Evolutionary conservation across 1,139 yeast genomes (phyloP).

Genomic region (Meyerozyma athensensis): DNA sequence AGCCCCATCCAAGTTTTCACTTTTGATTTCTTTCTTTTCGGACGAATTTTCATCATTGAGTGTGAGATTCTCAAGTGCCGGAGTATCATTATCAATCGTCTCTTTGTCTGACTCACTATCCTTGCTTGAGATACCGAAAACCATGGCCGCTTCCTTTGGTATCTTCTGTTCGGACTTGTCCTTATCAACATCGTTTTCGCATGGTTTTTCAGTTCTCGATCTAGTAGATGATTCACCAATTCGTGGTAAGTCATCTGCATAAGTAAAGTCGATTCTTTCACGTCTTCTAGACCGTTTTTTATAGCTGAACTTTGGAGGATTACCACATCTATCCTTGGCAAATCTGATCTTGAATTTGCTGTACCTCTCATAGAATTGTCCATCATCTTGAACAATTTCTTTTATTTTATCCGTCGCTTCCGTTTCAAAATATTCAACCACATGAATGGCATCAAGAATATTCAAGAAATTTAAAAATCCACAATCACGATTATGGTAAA

Average conservation of each 20-base stretch:
- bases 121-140: conserved; percentile 39
- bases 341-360: conserved; percentile 38
- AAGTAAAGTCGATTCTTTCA: not conserved
- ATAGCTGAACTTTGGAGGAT: conserved; percentile 34
- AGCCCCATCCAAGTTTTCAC: conserved; percentile 3
- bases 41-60: conserved; percentile 4
- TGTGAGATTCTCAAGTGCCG: conserved; percentile 38
- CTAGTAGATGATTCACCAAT: not conserved
- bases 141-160: conserved; percentile 43
- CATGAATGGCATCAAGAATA: conserved; percentile 34
- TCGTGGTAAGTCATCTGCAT: not conserved
- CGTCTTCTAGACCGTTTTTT: conserved; percentile 20
- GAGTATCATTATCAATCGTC: conserved; percentile 22
- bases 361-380: conserved; percentile 32
- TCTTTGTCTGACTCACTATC: conserved; percentile 10
- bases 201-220: not conserved
- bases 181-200: conserved; percentile 6
- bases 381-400: conserved; percentile 19
- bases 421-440: conserved; percentile 31
- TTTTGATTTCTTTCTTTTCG: conserved; percentile 12
- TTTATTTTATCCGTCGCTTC: conserved; percentile 17
- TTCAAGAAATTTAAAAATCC: conserved; percentile 43
- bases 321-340: conserved; percentile 47
- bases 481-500: conserved; percentile 42
- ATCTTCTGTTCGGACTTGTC: conserved; percentile 20